Evolutionary conservation across 2,329 filamentous ascomycete genomes (phyloP), one percentile per base, ranked within the genome.

Genomic region (Colletotrichum orbiculare): DNA sequence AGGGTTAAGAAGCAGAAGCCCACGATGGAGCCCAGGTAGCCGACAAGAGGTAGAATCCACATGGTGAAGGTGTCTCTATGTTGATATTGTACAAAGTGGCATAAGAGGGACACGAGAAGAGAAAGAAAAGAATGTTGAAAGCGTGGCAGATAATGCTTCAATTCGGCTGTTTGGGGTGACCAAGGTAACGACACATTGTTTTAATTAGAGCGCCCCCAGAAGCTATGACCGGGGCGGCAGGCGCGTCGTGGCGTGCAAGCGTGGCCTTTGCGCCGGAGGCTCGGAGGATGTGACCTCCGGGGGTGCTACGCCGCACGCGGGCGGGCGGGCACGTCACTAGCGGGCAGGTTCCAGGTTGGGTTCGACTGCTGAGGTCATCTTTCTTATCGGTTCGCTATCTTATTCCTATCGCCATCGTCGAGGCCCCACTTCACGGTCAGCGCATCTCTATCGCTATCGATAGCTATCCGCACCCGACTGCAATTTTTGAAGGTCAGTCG

Each of bases 1-100:
- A 99, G 85, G 17, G 96, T 98, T 70, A 99, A 83, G 80, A 99
- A 98, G 73, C 88, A 89, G 82, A 99, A 99, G 76, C 95, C 95
- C 67, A 97, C 82, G 68, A 94, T 81, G 71, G 96, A 89, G 74
- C 96, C 96, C 39, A 94, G 78, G 75, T 97, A 97, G 73, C 96
- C 96, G 73, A 99, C 83, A 47, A 98, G 82, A 73, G 95, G 94
- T 74, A 99, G 83, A 82, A 99, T 93, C 93, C 94, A 98, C 96
- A 98, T 97, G 69, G 69, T 87, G 75, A 65, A 66, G 45, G 46
- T 9, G n/a, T 50, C 43, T 50, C 5, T 48, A 25, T 53, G 10
- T 25, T 12, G 8, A 13, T 15, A 12, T 34, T 37, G 42, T 34
- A 37, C 11, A 48, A 11, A 9, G 54, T 54, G 15, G 38, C 60